Base-by-base conservation (phyloP, 768 basidiomycete genomes). In the Dioszegia aurantiaca region DNA sequence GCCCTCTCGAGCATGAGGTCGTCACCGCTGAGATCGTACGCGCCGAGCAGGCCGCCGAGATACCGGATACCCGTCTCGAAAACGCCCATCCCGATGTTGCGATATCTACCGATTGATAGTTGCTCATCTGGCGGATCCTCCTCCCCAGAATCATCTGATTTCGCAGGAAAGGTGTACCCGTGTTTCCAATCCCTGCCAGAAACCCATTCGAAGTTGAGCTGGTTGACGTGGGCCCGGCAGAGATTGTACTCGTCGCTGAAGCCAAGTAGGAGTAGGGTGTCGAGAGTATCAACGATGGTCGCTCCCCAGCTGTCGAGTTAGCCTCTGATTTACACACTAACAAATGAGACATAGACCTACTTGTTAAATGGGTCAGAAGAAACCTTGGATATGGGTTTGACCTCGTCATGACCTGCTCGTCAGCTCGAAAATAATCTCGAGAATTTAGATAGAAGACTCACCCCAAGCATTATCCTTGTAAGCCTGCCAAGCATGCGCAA, bases 41-140 rank as follows among this genome's bases (percentile, higher is more conserved):
- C 79, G 0, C 77, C 72, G 2, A 80, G 55, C 14, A 80, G 46
- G 12, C 78, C 78, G 17, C 79, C 79, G 40, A 80, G 73, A 51
- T 80, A 80, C 37, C 80, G 71, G 49, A 80, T 80, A 4, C 72
- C 75, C 6, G 78, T 80, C 61, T 80, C 80, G 58, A 80, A 80
- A 3, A 75, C 63, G 2, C 73, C 62, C 19, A 79, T 24, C 4
- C 58, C 61, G 19, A 64, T 53, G 2, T 21, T 39, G 14, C 39
- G 23, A 45, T 67, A 68, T 5, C 67, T 51, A 4, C 21, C 28
- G 1, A 65, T 11, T 1, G 55, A 69, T 4, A 57, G 36, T 24
- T 54, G 19, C 1, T 45, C 47, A 4, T 55, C 52, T 8, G 16
- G 47, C 11, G 36, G 31, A 14, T 60, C 60, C 3, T 58, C 55